Evolutionary conservation across 2,329 filamentous ascomycete species (phyloP).

Genomic region (Hypoxylon sp.): DNA sequence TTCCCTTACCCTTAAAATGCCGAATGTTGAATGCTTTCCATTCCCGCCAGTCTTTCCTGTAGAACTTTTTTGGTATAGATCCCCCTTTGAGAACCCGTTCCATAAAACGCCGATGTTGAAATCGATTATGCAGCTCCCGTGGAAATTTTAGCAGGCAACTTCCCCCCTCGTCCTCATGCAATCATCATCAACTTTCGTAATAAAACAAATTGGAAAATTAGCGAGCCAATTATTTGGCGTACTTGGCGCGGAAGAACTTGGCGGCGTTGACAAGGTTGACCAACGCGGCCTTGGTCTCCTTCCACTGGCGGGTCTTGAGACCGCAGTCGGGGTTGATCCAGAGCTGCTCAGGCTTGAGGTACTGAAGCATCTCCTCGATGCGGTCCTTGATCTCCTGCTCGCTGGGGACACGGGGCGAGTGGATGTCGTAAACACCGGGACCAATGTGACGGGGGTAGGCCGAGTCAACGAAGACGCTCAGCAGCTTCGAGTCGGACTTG

Average conservation of each 20-base stretch:
- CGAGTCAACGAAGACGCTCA: slow-evolving; percentile 98
- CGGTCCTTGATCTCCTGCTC: slow-evolving; percentile 99
- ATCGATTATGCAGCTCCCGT: slow-evolving; percentile 57
- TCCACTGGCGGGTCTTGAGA: slow-evolving; percentile 98
- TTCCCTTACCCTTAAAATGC: slow-evolving; percentile 47
- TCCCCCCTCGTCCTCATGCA: slow-evolving; percentile 37
- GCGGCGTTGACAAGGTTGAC: slow-evolving; percentile 98
- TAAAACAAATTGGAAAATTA: slow-evolving; percentile 15
- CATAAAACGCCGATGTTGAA: slow-evolving; percentile 65
- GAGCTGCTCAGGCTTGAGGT: slow-evolving; percentile 97
- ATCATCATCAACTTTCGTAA: slow-evolving; percentile 24
- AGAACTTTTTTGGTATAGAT: slow-evolving; percentile 48
- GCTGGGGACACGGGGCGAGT: slow-evolving; percentile 95
- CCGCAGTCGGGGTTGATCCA: slow-evolving; percentile 99
- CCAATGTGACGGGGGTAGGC: slow-evolving; percentile 98
- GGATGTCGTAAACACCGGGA: slow-evolving; percentile 99
- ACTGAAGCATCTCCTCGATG: slow-evolving; percentile 96
- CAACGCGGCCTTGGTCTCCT: slow-evolving; percentile 96
- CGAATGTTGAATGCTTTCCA: slow-evolving; percentile 49
- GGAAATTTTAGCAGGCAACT: slow-evolving; percentile 42
- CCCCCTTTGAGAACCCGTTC: slow-evolving; percentile 43
- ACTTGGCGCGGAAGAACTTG: slow-evolving; percentile 94
- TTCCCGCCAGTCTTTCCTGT: slow-evolving; percentile 44
- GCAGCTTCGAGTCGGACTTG: slow-evolving; percentile 99
- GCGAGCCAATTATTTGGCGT: slow-evolving; percentile 66